Evolutionary conservation across 129 eudicot species (phyloP).

Genomic region (sunflower (Helianthus annuus)): DNA sequence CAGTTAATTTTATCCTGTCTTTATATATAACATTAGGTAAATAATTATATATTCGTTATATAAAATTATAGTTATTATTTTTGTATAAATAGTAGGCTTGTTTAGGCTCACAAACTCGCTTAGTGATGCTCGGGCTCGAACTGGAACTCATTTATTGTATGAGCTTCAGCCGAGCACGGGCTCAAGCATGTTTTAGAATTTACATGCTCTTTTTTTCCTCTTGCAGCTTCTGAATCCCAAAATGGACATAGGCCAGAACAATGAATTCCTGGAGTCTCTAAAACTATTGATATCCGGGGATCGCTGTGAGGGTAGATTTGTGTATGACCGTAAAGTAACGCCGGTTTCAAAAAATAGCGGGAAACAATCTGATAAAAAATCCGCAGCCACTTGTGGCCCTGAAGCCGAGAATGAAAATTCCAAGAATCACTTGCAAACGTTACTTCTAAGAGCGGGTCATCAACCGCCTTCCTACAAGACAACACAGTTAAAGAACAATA

Average conservation of each 20-base stretch:
- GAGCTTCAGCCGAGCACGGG: too few relatives aligned
- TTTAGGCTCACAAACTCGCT: too few relatives aligned
- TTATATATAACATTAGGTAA: too few relatives aligned
- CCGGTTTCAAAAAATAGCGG: constrained; percentile 39
- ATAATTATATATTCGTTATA: too few relatives aligned
- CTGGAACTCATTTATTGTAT: too few relatives aligned
- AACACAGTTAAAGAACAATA: constrained; percentile 62
- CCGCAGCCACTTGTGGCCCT: constrained; percentile 3
- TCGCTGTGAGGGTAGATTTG: constrained; percentile 89
- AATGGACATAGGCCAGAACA: constrained; percentile 45
- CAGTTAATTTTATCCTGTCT: too few relatives aligned
- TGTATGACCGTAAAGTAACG: constrained; percentile 61
- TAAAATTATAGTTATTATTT: too few relatives aligned
- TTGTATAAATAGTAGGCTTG: too few relatives aligned
- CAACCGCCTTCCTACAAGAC: constrained; percentile 79
- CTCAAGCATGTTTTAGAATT: neutral
- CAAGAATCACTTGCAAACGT: constrained; percentile 72
- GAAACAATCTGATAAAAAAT: constrained; percentile 30
- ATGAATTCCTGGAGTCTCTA: constrained; percentile 63
- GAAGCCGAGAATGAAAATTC: constrained; percentile 55
- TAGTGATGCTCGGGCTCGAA: too few relatives aligned
- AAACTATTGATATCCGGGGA: constrained; percentile 79
- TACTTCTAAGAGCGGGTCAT: constrained; percentile 84
- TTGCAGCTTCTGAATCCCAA: constrained; percentile 76
- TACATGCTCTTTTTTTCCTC: neutral